Percentiles rank a stretch among this genome's conserved stretches.
These are phyloP conservation scores for Licmophora abbreviata DNA, from an alignment of 108 stramenopile genomes.

Conservation along the genomic window DNA sequence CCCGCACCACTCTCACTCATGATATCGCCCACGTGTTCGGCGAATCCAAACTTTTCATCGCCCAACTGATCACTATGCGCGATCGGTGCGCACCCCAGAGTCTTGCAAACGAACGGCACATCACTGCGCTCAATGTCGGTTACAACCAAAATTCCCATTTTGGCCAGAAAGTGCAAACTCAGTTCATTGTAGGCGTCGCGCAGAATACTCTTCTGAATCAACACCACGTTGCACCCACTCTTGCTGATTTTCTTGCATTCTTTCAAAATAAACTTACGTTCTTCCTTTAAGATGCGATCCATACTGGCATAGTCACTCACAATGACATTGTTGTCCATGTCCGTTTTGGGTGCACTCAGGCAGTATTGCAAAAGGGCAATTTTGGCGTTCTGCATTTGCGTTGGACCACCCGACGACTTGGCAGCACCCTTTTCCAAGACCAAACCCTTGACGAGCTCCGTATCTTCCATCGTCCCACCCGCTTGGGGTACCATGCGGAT, in stretches of 20 bases:
- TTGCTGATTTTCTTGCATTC: constrained; percentile 98
- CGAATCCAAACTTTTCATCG: constrained; percentile 81
- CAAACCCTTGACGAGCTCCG: constrained; percentile 93
- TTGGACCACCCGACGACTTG: constrained; percentile 92
- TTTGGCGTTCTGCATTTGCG: constrained; percentile 90
- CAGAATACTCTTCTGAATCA: constrained; percentile 97
- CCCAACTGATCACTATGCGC: constrained; percentile 93
- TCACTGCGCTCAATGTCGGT: constrained; percentile 95
- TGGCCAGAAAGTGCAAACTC: constrained; percentile 95
- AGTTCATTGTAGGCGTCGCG: constrained; percentile 99
- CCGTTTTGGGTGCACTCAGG: constrained; percentile 98
- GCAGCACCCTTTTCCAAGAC: constrained; percentile 91
- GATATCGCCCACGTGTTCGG: constrained; percentile 90
- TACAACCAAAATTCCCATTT: constrained; percentile 98
- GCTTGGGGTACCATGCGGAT: constrained; percentile 95
- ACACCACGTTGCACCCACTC: constrained; percentile 92
- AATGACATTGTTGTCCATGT: constrained; percentile 99
- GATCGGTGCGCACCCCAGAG: constrained; percentile 89
- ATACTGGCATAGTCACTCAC: constrained; percentile 98
- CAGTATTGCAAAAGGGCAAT: constrained; percentile 95
- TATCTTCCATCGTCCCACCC: constrained; percentile 99
- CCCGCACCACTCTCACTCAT: constrained; percentile 86
- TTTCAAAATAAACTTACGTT: constrained; percentile 93
- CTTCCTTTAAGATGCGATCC: constrained; percentile 98
- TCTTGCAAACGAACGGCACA: constrained; percentile 94